Evolutionary conservation across 495 filamentous ascomycete species (phyloP), one percentile per base, ranked within the genome.

Genomic region (Glarea lozoyensis): DNA sequence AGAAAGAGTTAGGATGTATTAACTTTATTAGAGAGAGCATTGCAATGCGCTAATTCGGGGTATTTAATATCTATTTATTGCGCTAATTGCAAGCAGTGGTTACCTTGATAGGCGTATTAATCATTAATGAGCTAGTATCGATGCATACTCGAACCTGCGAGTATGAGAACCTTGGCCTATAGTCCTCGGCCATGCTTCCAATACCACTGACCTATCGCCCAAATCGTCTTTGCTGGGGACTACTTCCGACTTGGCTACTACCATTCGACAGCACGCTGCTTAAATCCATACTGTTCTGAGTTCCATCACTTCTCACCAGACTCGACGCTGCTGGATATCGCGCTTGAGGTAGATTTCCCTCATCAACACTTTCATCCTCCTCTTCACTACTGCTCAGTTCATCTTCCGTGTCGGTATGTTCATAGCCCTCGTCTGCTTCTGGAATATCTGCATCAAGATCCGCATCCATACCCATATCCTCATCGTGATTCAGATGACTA

Each of bases 381-480:
- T 63, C 60, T 10, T 65, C 61, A 19, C 50, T 61, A 43, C 62
- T 69, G 31, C 53, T 64, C 16, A 84, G 60, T 43, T 81, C 78
- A n/a, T 70, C 73, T 49, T 90, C 86, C 5, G 84, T 87, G 62
- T 94, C 87, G 16, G 87, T 94, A 53, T 94, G 87, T 62, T 85
- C 76, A 53, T 84, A 85, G 46, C 73, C 72, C n/a, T n/a, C n/a
- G 4, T 70, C 75, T 34, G 78, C 80, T 48, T 82, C 79, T 21
- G 80, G 80, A 19, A 84, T 70, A 47, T 79, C 75, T 27, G 78
- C 79, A 56, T 84, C 80, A 4, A 84, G 63, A 56, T 84, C 67
- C 4, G 60, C 69, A 37, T 67, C 70, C 67, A 78, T 75, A 42
- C 65, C 71, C 60, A 75, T 62, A 34, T 66, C 66, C 17, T 56